Evolutionary conservation across 2,329 filamentous ascomycete genomes (phyloP).

Genomic region (Metarhizium sp.): DNA sequence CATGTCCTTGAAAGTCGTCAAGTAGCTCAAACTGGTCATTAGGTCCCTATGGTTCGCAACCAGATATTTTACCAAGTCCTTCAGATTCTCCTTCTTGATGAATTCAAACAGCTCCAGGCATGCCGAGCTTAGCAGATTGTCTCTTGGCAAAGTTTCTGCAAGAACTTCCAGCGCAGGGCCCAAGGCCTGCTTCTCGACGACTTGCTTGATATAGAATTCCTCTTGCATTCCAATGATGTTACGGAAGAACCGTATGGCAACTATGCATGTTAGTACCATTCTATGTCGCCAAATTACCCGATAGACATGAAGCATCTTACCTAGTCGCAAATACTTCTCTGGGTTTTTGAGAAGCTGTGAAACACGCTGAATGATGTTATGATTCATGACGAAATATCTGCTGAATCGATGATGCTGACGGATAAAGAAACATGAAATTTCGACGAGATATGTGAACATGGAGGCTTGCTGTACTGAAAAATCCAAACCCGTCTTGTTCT

Average conservation of each 20-base stretch:
- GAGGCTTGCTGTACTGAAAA: slow-evolving; percentile 78
- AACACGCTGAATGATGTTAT: slow-evolving; percentile 70
- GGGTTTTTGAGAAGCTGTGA: slow-evolving; percentile 72
- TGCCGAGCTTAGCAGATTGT: slow-evolving; percentile 89
- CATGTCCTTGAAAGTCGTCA: slow-evolving; percentile 74
- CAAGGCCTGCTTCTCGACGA: slow-evolving; percentile 73
- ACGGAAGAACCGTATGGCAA: slow-evolving; percentile 88
- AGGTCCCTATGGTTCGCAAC: slow-evolving; percentile 77
- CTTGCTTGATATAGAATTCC: slow-evolving; percentile 80
- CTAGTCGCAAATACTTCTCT: slow-evolving; percentile 88
- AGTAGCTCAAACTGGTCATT: slow-evolving; percentile 65
- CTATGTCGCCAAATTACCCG: neutral
- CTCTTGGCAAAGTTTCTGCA: slow-evolving; percentile 75
- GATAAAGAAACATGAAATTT: slow-evolving; percentile 90
- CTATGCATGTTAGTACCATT: slow-evolving; percentile 29
- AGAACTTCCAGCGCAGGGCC: slow-evolving; percentile 80
- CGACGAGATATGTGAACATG: slow-evolving; percentile 84
- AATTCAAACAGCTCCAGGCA: slow-evolving; percentile 91
- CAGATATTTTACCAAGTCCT: slow-evolving; percentile 72
- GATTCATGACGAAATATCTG: slow-evolving; percentile 76
- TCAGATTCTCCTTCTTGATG: slow-evolving; percentile 73
- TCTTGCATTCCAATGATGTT: slow-evolving; percentile 78
- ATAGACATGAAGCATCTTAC: slow-evolving; percentile 35
- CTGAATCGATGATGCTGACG: slow-evolving; percentile 78
- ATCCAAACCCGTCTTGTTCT: slow-evolving; percentile 56